Conservation (phyloP, 129 eudicot genomes). For the Ambrosia artemisiifolia region DNA sequence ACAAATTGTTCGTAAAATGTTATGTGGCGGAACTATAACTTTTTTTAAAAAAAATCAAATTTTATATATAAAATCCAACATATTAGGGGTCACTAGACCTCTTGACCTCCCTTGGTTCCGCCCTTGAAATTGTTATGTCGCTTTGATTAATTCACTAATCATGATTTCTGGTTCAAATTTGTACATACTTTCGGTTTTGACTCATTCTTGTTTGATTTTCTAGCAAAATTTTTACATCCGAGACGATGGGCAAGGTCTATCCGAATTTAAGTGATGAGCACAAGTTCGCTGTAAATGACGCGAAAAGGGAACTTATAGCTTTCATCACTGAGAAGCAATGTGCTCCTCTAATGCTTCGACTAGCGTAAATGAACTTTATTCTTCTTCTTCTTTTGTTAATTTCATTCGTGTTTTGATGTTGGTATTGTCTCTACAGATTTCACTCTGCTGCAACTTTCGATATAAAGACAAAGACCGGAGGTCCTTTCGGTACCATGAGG, state of each 20-base stretch:
- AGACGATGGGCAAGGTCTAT: constrained; percentile 61
- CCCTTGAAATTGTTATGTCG: background rate
- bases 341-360: constrained; percentile 84
- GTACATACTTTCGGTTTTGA: background rate
- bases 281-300: constrained; percentile 52
- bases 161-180: background rate
- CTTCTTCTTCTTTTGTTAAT: background rate
- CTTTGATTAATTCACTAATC: background rate
- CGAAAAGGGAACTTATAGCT: constrained; percentile 60
- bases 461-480: constrained; percentile 65
- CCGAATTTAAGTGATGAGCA: constrained; percentile 71
- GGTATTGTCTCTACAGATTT: constrained; percentile 40
- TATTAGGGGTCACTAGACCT: no score
- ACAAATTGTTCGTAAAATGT: background rate
- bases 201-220: background rate
- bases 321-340: constrained; percentile 65
- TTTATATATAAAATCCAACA: no score
- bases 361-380: constrained; percentile 44
- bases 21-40: background rate
- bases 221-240: background rate
- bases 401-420: background rate
- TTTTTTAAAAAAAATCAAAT: no score
- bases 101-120: no score
- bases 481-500: constrained; percentile 96
- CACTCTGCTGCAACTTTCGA: constrained; percentile 95